Base-by-base conservation (phyloP, 495 filamentous ascomycete genomes). In the Daldinia loculata region DNA sequence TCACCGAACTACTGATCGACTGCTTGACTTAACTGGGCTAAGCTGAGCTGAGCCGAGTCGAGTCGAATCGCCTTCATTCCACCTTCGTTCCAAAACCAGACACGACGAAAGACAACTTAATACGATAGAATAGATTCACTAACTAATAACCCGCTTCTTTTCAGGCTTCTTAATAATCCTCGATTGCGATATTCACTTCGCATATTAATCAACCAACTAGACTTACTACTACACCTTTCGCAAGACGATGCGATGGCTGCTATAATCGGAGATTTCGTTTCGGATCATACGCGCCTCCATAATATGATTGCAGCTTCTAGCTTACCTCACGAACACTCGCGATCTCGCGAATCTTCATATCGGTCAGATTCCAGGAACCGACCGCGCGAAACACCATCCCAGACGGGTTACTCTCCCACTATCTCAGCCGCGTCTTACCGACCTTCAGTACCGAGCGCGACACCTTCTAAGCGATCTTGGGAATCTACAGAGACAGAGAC, bases 201-300 rank as follows among this genome's bases (percentile, higher is more conserved):
- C 53, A 63, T 62, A 41, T 45, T 61, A 61, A 59, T 61, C 53
- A 58, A 34, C 27, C 36, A 43, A 51, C 22, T 24, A 32, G 53
- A 62, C 45, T 26, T 59, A 36, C 34, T 48, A 15, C 30, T 26
- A 27, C 50, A 29, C 27, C 1, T 50, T 41, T 27, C 43, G 7
- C 19, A 67, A 74, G 38, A 65, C 71, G 69, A 78, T 80, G 78
- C 76, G 67, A 85, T 84, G 83, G 83, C 83, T 55, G 78, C 83
- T 65, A 39, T 84, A 71, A 81, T 84, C 38, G 80, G 82, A 73
- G 83, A 85, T 69, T 81, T 78, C 66, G 81, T 79, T 65, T 70
- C 82, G 55, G 82, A 85, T 58, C 76, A 77, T 34, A 76, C 82
- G 56, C 77, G 80, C 61, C 82, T 84, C 52, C 81, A 85, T 70